Evolutionary conservation across 306 rosid species (phyloP).

Genomic region (Cicer yamashitae): DNA sequence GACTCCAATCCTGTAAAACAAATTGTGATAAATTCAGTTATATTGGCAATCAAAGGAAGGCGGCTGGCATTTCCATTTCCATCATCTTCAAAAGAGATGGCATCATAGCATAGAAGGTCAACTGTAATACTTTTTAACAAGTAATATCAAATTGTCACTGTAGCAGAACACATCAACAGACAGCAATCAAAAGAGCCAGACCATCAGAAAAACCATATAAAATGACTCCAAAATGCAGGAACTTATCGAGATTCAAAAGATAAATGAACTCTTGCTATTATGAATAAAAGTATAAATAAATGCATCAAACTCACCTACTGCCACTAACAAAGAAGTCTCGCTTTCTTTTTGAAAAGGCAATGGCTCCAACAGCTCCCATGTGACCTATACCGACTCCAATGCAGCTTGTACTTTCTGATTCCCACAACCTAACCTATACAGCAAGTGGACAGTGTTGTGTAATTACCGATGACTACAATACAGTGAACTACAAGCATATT

Average conservation of each 20-base stretch:
- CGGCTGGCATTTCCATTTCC: not conserved
- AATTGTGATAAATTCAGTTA: not conserved
- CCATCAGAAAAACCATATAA: slow-evolving; percentile 23
- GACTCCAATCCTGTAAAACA: slow-evolving; percentile 7
- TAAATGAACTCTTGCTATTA: not conserved
- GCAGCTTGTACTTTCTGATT: slow-evolving; percentile 76
- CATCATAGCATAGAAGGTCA: slow-evolving; percentile 7
- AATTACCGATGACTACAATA: slow-evolving; percentile 9
- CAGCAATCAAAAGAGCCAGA: slow-evolving; percentile 32
- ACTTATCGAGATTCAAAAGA: slow-evolving; percentile 3
- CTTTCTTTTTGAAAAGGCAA: slow-evolving; percentile 80
- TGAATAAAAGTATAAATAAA: slow-evolving; percentile 18
- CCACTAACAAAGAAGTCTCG: slow-evolving; percentile 93
- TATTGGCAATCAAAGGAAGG: not conserved
- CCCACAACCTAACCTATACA: slow-evolving; percentile 94
- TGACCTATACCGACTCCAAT: slow-evolving; percentile 87
- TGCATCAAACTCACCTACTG: slow-evolving; percentile 72
- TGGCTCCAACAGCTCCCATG: slow-evolving; percentile 88
- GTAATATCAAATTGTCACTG: not conserved
- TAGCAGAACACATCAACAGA: not conserved
- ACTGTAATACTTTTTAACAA: not conserved
- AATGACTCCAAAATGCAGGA: slow-evolving; percentile 12
- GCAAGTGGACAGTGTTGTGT: slow-evolving; percentile 24
- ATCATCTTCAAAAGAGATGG: not conserved
- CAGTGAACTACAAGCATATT: slow-evolving; percentile 20